phyloP scores from a whole-genome alignment of 129 eudicot species.

The Arctium lappa region DNA sequence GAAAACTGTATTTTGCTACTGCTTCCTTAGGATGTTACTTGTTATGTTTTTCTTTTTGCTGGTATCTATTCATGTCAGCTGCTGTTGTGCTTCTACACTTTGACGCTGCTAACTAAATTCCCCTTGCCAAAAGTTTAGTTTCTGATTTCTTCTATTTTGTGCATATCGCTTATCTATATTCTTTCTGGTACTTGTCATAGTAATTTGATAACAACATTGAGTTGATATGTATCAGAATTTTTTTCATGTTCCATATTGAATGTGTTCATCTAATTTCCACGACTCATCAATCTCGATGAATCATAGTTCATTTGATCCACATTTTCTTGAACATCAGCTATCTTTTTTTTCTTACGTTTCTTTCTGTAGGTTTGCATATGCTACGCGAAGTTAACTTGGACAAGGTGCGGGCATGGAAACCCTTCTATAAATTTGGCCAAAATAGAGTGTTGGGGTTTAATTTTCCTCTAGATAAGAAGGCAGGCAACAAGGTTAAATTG shows the following conservation, averaged over 20 bases:
- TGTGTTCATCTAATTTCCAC: not conserved
- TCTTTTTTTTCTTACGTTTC: constrained; percentile 12
- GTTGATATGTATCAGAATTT: not conserved
- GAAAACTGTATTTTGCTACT: too few relatives aligned
- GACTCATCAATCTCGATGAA: not conserved
- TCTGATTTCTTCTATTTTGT: not conserved
- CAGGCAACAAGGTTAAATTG: constrained; percentile 35
- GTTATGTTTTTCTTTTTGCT: too few relatives aligned
- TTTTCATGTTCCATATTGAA: not conserved
- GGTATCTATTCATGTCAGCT: too few relatives aligned
- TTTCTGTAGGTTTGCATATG: constrained; percentile 55
- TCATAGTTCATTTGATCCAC: not conserved
- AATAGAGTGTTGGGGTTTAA: constrained; percentile 60
- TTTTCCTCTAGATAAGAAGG: constrained; percentile 47
- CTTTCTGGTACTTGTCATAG: not conserved
- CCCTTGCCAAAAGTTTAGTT: not conserved
- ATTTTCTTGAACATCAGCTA: not conserved
- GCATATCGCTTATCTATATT: not conserved
- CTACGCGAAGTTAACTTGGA: constrained; percentile 91
- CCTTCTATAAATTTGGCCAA: constrained; percentile 65
- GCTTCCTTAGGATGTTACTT: too few relatives aligned
- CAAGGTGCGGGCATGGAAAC: constrained; percentile 92
- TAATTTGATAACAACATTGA: not conserved
- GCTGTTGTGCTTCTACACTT: too few relatives aligned
- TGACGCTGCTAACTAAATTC: too few relatives aligned